Evolutionary conservation across 176 grass and related monocot genomes (phyloP).

Genomic region (Oryza meridionalis): DNA sequence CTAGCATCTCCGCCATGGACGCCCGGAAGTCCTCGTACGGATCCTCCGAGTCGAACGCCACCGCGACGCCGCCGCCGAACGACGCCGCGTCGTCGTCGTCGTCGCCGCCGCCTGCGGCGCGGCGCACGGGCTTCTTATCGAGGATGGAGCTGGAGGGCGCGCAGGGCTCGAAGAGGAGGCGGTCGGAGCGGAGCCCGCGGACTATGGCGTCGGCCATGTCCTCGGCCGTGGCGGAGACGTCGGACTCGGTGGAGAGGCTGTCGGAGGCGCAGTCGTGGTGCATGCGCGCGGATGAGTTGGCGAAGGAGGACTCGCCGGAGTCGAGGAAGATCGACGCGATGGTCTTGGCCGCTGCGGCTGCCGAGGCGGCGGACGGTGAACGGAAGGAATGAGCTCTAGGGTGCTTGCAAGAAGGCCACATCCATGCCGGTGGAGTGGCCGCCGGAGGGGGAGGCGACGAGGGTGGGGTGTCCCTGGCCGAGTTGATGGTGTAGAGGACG

Average conservation of each 20-base stretch:
- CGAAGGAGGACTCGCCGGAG: constrained; percentile 73
- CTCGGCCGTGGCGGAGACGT: constrained; percentile 27
- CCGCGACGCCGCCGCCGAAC: constrained; percentile 50
- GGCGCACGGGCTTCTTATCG: constrained; percentile 22
- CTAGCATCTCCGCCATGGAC: constrained; percentile 87
- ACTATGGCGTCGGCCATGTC: constrained; percentile 65
- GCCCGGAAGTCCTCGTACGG: constrained; percentile 76
- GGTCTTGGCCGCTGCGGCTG: constrained; percentile 39
- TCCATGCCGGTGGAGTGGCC: constrained; percentile 50
- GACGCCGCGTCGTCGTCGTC: neutral
- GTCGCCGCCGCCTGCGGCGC: neutral
- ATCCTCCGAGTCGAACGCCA: constrained; percentile 67
- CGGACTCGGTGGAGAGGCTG: constrained; percentile 61
- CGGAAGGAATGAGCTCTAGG: constrained; percentile 55
- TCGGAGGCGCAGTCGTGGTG: constrained; percentile 56
- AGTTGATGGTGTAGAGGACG: constrained; percentile 50
- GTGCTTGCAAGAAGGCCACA: constrained; percentile 76
- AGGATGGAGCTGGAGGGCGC: constrained; percentile 77
- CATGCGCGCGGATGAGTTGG: constrained; percentile 59
- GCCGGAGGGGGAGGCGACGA: constrained; percentile 26
- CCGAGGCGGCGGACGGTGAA: constrained; percentile 3
- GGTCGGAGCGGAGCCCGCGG: constrained; percentile 67
- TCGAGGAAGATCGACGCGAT: constrained; percentile 58
- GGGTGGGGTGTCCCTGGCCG: constrained; percentile 42
- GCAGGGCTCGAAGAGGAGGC: constrained; percentile 71